Conservation (phyloP, 1,284 basidiomycete species). For the Phellopilus nigrolimitatus region DNA sequence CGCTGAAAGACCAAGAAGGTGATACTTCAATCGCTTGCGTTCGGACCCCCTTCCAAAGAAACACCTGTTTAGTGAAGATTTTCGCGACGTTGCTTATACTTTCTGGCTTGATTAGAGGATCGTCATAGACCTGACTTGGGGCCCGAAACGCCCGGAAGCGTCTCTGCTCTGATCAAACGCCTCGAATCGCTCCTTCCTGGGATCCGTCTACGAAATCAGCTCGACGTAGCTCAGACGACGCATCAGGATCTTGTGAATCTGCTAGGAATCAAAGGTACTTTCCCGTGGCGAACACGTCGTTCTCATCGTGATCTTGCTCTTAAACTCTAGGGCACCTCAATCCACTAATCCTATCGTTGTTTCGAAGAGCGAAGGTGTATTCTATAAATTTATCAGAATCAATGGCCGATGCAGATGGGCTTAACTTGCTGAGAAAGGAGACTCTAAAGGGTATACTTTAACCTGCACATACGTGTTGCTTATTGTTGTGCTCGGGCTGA, state of each 20-base stretch:
- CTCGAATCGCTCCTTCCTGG: slow-evolving; percentile 11
- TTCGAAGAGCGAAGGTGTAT: slow-evolving; percentile 37
- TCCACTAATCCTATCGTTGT: slow-evolving; percentile 32
- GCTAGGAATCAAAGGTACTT: slow-evolving; percentile 13
- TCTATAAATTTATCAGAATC: slow-evolving; percentile 40
- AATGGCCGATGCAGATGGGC: slow-evolving; percentile 41
- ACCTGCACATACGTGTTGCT: slow-evolving; percentile 12
- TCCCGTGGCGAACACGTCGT: too few relatives aligned
- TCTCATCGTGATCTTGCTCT: too few relatives aligned
- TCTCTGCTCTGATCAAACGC: slow-evolving; percentile 3
- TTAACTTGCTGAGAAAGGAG: slow-evolving; percentile 41
- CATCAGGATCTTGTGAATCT: slow-evolving; percentile 18
- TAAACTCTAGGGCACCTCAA: slow-evolving; percentile 41
- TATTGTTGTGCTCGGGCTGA: not conserved
- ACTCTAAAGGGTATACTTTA: slow-evolving; percentile 38
- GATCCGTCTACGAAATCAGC: slow-evolving; percentile 1
- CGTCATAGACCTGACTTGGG: not conserved
- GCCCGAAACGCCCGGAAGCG: not conserved
- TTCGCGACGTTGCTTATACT: too few relatives aligned
- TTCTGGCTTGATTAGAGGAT: slow-evolving; percentile 4
- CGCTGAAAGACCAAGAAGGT: slow-evolving; percentile 2
- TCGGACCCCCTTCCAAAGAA: too few relatives aligned
- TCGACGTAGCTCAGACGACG: slow-evolving; percentile 6
- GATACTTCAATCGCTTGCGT: not conserved
- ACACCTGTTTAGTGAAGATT: too few relatives aligned